Conservation (phyloP, 352 stramenopile species). For the Halophytophthora batemanensis region DNA sequence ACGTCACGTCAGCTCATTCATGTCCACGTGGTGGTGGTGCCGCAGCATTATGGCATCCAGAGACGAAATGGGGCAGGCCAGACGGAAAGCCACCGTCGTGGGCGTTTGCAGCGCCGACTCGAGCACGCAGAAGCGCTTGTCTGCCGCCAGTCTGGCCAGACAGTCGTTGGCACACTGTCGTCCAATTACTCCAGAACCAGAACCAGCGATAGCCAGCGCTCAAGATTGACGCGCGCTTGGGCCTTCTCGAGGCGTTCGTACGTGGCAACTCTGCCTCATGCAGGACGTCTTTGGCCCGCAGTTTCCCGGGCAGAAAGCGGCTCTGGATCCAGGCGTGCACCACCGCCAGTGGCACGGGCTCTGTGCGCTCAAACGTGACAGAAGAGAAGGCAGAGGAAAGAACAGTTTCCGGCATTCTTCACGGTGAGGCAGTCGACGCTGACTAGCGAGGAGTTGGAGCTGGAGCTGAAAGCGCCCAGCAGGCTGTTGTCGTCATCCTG, state of each 20-base stretch:
- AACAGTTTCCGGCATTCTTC: conserved; percentile 38
- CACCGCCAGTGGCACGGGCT: conserved; percentile 35
- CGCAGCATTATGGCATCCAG: conserved; percentile 63
- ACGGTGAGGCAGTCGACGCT: conserved; percentile 75
- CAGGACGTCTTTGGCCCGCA: conserved; percentile 66
- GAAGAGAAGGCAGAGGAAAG: conserved; percentile 35
- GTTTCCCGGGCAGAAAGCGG: conserved; percentile 27
- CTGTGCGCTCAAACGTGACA: conserved; percentile 38
- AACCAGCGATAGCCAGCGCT: conserved; percentile 22
- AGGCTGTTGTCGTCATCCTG: conserved; percentile 16
- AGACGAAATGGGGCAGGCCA: conserved; percentile 44
- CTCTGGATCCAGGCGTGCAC: conserved; percentile 48
- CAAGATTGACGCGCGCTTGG: conserved; percentile 24
- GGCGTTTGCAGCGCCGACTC: background rate
- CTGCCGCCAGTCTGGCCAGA: conserved; percentile 26
- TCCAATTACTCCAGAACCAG: conserved; percentile 9
- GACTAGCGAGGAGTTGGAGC: conserved; percentile 26
- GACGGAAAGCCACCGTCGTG: conserved; percentile 35
- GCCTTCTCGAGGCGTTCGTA: conserved; percentile 35
- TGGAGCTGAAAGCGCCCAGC: no score
- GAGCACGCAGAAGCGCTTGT: conserved; percentile 49
- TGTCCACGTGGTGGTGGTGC: conserved; percentile 72
- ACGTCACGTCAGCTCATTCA: conserved; percentile 58
- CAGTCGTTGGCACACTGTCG: conserved; percentile 7
- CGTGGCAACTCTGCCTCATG: conserved; percentile 53